phyloP scores from a whole-genome alignment of 75 land plant genomes.

The Selaginella moellendorffii region DNA sequence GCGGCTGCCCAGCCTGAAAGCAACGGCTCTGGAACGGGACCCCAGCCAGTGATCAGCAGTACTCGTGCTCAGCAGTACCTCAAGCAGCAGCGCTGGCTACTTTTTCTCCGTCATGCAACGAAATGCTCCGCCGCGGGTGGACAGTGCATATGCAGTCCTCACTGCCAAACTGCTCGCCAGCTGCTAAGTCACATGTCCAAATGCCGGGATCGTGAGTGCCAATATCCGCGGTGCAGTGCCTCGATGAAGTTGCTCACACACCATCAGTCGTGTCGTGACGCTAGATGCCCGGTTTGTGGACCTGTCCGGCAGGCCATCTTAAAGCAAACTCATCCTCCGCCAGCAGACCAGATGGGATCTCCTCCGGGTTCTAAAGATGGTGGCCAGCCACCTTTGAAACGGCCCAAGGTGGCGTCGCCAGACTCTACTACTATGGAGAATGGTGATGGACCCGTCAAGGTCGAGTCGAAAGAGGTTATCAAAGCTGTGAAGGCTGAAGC shows the following conservation, averaged over 20 bases:
- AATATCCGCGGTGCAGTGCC: slow-evolving; percentile 40
- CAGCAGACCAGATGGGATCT: slow-evolving; percentile 10
- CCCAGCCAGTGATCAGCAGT: slow-evolving; percentile 18
- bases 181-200: slow-evolving; percentile 43
- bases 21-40: slow-evolving; percentile 13
- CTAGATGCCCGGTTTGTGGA: slow-evolving; percentile 72
- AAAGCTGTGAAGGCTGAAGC: slow-evolving; percentile 24
- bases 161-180: slow-evolving; percentile 52
- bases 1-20: background rate
- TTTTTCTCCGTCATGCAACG: slow-evolving; percentile 77
- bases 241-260: slow-evolving; percentile 49
- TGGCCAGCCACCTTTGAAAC: slow-evolving; percentile 34
- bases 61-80: slow-evolving; percentile 28
- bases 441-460: no score
- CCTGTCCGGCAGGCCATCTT: slow-evolving; percentile 38
- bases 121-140: slow-evolving; percentile 51
- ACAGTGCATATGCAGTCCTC: slow-evolving; percentile 37
- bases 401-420: slow-evolving; percentile 42
- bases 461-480: slow-evolving; percentile 1
- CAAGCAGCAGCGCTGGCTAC: slow-evolving; percentile 71
- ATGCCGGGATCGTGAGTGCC: slow-evolving; percentile 36
- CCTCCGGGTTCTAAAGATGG: slow-evolving; percentile 21
- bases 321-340: slow-evolving; percentile 17
- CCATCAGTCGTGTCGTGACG: slow-evolving; percentile 36
- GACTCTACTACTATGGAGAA: background rate